Evolutionary conservation across 805 yeast genomes (phyloP), one percentile per base, ranked within the genome.

Genomic region (Pichia ethanolica): DNA sequence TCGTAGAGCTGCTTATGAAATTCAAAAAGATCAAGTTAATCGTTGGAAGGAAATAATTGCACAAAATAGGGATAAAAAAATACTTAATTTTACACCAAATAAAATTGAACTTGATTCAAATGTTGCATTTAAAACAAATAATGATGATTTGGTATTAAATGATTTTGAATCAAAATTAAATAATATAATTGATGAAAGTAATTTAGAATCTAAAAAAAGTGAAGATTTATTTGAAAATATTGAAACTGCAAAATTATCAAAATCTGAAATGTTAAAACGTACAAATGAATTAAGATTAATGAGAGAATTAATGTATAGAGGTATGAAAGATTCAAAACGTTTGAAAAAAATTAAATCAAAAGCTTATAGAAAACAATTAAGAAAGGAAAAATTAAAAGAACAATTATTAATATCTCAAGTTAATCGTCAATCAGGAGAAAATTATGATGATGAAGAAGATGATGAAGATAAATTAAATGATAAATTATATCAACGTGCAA

Each of bases 281-380:
- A 83, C 93, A 7, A 78, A 80, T 51, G 96, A 91, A 67, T 74
- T 91, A 57, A 78, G 98, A 57, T 69, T 86, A 61, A 89, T 89
- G 97, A 78, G 99, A 55, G 99, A 93, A 63, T 77, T 91, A 54
- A 88, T 91, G 96, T 93, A 89, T 71, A 77, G 98, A 59, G 97
- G 91, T 60, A 97, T 91, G 70, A 79, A 83, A 62, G 83, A 87
- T 61, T 90, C 98, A 9, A 89, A 80, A 67, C 78, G 99, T 59
- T 75, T 93, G 60, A 91, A 91, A 72, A 93, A 91, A 71, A 93
- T 93, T 67, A 93, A 93, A 67, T 89, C 97, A 37, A 93, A 91
- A 68, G 77, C 89, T 1, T 93, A 82, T 68, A 86, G 87, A 59
- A 84, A 86, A 63, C 84, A 90, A 47, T 82, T 86, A 60, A 89